Evolutionary conservation across 495 filamentous ascomycete species (phyloP).

Genomic region (Geopyxis carbonaria): DNA sequence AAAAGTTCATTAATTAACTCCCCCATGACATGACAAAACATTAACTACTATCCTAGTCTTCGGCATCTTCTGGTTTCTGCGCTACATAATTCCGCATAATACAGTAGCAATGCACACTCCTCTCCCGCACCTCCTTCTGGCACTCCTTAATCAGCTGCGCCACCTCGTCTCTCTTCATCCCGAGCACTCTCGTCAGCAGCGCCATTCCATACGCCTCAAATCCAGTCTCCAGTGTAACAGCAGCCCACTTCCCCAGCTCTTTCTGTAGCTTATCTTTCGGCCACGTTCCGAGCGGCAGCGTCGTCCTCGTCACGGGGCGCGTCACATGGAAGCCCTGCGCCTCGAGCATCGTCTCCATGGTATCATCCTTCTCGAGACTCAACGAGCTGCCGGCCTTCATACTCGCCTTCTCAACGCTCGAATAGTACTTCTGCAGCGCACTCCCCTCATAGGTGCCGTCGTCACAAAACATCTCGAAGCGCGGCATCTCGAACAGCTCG

Average conservation of each 20-base stretch:
- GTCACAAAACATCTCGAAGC: constrained; percentile 24
- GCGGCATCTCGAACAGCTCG: constrained; percentile 31
- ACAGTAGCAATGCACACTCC: not conserved
- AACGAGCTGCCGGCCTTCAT: not conserved
- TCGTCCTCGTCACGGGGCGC: constrained; percentile 3
- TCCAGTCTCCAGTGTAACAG: constrained; percentile 5
- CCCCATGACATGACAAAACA: no score
- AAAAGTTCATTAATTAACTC: no score
- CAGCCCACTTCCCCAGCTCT: constrained; percentile 11
- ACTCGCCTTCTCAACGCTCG: not conserved
- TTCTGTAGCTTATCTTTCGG: constrained; percentile 10
- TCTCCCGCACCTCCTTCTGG: not conserved
- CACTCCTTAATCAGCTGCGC: constrained; percentile 23
- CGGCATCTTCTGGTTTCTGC: no score
- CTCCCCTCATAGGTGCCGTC: constrained; percentile 18
- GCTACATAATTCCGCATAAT: no score
- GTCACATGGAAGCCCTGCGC: no score
- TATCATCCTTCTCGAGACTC: not conserved
- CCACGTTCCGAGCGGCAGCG: constrained; percentile 14
- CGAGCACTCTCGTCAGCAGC: constrained; percentile 10
- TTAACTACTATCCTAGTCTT: no score
- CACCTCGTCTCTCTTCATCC: constrained; percentile 4
- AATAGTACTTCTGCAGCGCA: not conserved
- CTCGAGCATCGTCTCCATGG: constrained; percentile 4
- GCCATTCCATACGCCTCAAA: constrained; percentile 12